Evolutionary conservation across 1,284 basidiomycete species (phyloP).

Genomic region (Rhodotorula sp.): DNA sequence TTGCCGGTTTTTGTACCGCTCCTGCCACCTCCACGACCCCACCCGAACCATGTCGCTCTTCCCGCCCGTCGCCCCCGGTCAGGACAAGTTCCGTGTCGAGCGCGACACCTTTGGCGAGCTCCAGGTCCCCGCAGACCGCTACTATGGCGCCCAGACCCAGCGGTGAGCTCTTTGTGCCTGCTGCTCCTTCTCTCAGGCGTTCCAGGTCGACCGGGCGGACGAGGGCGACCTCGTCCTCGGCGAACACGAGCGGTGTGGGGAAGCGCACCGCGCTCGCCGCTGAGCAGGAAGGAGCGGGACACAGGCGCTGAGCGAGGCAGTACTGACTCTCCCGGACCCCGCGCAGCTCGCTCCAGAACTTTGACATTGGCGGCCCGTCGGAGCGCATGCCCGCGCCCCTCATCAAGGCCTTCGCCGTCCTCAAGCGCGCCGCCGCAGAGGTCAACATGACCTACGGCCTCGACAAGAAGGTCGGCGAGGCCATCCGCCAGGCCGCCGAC

Average conservation of each 20-base stretch:
- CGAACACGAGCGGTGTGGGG: not conserved
- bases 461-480: constrained; percentile 82
- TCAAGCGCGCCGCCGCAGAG: constrained; percentile 95
- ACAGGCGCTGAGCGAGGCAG: not conserved
- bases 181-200: not conserved
- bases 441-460: constrained; percentile 91
- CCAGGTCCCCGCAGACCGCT: constrained; percentile 87
- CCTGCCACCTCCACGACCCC: too few relatives aligned
- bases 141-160: constrained; percentile 99
- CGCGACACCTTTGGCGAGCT: constrained; percentile 90
- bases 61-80: constrained; percentile 32
- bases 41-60: constrained; percentile 9
- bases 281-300: too few relatives aligned
- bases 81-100: constrained; percentile 55
- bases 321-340: not conserved
- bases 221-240: too few relatives aligned
- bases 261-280: not conserved
- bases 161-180: constrained; percentile 58
- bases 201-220: too few relatives aligned
- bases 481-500: constrained; percentile 91
- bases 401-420: constrained; percentile 95
- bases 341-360: constrained; percentile 86
- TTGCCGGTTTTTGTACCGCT: not conserved
- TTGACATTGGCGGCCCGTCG: constrained; percentile 92
- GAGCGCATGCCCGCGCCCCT: constrained; percentile 92